phyloP scores from a whole-genome alignment of 1,284 basidiomycete species.

The Chiua sp. region DNA sequence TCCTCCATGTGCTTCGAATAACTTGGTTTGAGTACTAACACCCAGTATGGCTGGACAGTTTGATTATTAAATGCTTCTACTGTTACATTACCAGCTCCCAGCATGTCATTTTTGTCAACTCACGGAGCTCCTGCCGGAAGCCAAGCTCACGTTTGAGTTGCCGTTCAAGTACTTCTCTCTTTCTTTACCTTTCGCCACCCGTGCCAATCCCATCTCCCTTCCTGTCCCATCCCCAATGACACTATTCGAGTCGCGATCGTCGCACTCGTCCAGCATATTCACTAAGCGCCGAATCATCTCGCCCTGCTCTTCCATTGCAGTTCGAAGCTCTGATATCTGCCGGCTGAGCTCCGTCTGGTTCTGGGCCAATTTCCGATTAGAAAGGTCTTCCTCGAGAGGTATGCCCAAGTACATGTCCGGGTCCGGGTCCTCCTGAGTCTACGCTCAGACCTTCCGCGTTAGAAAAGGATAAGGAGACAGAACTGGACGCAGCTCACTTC shows the following conservation, averaged over 20 bases:
- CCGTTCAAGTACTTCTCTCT: not conserved
- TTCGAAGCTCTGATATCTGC: constrained; percentile 62
- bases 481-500: constrained; percentile 38
- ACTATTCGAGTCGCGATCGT: not conserved
- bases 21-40: too few relatives aligned
- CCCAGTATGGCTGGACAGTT: too few relatives aligned
- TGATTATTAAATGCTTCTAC: too few relatives aligned
- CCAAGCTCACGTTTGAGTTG: constrained; percentile 1
- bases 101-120: constrained; percentile 9
- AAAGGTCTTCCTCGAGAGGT: constrained; percentile 44
- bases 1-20: too few relatives aligned
- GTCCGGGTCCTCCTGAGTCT: constrained; percentile 10
- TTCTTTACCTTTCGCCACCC: constrained; percentile 19
- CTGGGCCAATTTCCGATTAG: constrained; percentile 61
- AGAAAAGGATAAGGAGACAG: not conserved
- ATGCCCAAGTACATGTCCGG: constrained; percentile 9
- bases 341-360: constrained; percentile 65
- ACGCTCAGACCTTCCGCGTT: not conserved
- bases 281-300: constrained; percentile 45
- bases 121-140: constrained; percentile 11
- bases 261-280: constrained; percentile 12
- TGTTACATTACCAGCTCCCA: not conserved
- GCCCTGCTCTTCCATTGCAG: constrained; percentile 59
- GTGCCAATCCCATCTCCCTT: not conserved
- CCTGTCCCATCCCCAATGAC: not conserved